These are phyloP conservation scores for Plasmodium adleri DNA, from an alignment of 169 alveolate species.

Conservation along the genomic window DNA sequence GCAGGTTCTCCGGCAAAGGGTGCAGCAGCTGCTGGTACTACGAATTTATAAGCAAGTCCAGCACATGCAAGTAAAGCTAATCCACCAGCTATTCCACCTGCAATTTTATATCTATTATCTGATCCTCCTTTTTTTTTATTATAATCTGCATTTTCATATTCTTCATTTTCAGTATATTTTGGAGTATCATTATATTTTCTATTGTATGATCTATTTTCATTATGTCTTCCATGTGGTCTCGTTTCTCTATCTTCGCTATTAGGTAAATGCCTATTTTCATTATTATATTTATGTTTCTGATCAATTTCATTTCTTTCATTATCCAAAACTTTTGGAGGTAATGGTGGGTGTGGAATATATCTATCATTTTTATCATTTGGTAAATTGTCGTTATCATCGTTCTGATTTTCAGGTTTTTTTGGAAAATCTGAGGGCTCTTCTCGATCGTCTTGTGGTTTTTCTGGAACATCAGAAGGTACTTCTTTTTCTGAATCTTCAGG, in stretches of 20 bases:
- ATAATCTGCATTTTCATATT: background rate
- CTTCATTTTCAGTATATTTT: background rate
- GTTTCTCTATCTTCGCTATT: background rate
- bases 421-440: background rate
- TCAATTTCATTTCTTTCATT: background rate
- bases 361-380: conserved; percentile 10
- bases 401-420: background rate
- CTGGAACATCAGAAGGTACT: conserved; percentile 24
- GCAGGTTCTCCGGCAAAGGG: conserved; percentile 27
- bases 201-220: background rate
- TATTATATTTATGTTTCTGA: background rate
- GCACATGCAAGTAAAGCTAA: conserved; percentile 51
- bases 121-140: conserved; percentile 5
- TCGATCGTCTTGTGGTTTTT: background rate
- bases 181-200: background rate
- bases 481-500: conserved; percentile 6
- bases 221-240: background rate
- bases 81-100: conserved; percentile 74
- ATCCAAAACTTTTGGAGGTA: background rate
- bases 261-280: background rate
- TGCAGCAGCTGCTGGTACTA: conserved; percentile 24
- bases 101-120: conserved; percentile 64
- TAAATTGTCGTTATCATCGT: background rate
- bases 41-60: conserved; percentile 50
- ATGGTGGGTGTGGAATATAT: background rate